Evolutionary conservation across 1,284 basidiomycete species (phyloP), one percentile per base, ranked within the genome.

Genomic region (Wolfiporia cocos): DNA sequence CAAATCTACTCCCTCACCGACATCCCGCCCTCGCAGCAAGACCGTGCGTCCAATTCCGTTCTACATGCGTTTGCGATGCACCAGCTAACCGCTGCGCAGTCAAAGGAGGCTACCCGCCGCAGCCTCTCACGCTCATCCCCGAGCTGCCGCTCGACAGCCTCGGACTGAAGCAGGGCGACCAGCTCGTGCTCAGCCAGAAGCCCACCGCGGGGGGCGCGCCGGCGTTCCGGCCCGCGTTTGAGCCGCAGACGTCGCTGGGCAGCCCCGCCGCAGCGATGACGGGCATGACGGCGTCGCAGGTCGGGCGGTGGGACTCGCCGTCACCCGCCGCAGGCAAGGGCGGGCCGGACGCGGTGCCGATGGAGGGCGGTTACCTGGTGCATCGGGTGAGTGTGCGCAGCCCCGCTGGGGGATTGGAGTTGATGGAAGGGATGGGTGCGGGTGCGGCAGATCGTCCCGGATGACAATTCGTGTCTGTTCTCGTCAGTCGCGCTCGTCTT

Each of bases 391-490:
- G 72, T 59, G 26, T 14, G 26, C 26, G 26, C 14, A 28, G 9
- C 7, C 26, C 14, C 14, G 7, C 26, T 28, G 9, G 26, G 7
- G 26, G 9, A 28, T 9, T 9, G 7, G 26, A 7, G 14, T 28
- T 28, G 26, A 28, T 14, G 9, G 14, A 9, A n/a, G n/a, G n/a
- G 34, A 37, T 21, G 42, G 12, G 29, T 30, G 30, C 15, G n/a
- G 37, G 17, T 20, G 43, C 17, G n/a, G n/a, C 48, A 91, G 77
- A 71, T 92, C 42, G 89, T 94, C 7, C 92, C 91, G 11, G 92
- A 95, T 56, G 91, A 94, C 64, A 96, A 95, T 53, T 89, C 90
- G 3, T 97, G 93, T 62, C 68, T 97, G 28, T 97, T 96, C 66
- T 86, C 85, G 4, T 82, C 91, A 2, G 69, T 92, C 26, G 88